Percentiles rank a stretch among this genome's conserved stretches.
These are phyloP conservation scores for Erysimum cheiri DNA, from an alignment of 441 rosid genomes.

Conservation along the genomic window DNA sequence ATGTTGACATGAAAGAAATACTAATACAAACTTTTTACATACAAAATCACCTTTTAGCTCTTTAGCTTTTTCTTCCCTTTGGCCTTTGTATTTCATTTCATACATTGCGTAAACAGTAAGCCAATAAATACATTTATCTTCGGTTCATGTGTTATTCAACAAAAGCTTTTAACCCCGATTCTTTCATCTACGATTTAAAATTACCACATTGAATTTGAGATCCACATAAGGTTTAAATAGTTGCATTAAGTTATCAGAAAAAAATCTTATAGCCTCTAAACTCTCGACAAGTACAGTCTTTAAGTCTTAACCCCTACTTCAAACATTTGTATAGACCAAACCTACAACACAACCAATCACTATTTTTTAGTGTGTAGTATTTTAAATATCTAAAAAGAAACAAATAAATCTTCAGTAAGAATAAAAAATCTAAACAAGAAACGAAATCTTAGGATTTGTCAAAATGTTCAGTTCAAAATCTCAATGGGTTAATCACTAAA, in stretches of 20 bases:
- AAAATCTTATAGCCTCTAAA: background rate
- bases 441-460: background rate
- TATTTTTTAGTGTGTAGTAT: background rate
- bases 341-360: background rate
- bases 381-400: background rate
- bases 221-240: background rate
- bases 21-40: background rate
- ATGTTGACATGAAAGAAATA: background rate
- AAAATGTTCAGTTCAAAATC: slow-evolving; percentile 9
- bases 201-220: background rate
- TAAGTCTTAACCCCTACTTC: background rate
- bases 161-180: background rate
- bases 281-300: background rate
- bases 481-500: background rate
- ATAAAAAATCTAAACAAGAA: slow-evolving; percentile 17
- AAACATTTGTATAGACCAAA: background rate
- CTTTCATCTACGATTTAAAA: background rate
- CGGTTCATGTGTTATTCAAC: background rate
- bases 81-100: background rate
- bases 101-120: background rate
- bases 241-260: background rate
- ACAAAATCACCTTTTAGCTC: background rate
- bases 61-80: too few relatives aligned
- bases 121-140: background rate
- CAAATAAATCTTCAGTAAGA: background rate